Percentiles rank a stretch among this genome's conserved stretches.
phyloP scores from a whole-genome alignment of 2,329 filamentous ascomycete species.

The Pseudogymnoascus sp. region DNA sequence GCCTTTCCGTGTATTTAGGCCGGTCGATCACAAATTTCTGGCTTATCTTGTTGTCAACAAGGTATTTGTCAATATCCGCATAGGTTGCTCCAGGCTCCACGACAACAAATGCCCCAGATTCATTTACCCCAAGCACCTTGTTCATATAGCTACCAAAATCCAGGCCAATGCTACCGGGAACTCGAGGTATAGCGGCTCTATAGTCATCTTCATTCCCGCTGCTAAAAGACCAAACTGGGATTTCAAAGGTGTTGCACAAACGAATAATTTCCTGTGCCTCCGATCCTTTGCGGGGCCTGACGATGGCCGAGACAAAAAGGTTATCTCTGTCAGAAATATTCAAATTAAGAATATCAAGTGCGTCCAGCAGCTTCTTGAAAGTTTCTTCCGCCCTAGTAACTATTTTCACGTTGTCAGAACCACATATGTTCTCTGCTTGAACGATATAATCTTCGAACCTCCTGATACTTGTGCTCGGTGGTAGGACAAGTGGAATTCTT shows the following conservation, averaged over 20 bases:
- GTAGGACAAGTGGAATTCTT: background rate
- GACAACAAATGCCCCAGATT: constrained; percentile 43
- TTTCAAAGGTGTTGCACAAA: constrained; percentile 39
- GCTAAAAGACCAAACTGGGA: constrained; percentile 45
- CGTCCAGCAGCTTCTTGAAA: background rate
- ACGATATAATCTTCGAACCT: background rate
- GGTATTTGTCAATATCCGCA: constrained; percentile 44
- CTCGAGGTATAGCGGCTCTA: constrained; percentile 48
- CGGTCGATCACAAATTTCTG: constrained; percentile 40
- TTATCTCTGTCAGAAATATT: background rate
- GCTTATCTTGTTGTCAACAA: constrained; percentile 37
- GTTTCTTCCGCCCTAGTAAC: background rate
- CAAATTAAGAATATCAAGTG: background rate
- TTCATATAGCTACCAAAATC: constrained; percentile 50
- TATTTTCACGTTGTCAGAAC: background rate
- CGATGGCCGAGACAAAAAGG: constrained; percentile 35
- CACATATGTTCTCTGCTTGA: background rate
- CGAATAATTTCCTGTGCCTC: constrained; percentile 43
- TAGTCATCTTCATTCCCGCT: constrained; percentile 48
- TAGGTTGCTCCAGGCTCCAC: constrained; percentile 53
- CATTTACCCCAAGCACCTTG: constrained; percentile 45
- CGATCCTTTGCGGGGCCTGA: constrained; percentile 37
- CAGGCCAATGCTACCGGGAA: constrained; percentile 44
- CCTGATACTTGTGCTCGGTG: background rate
- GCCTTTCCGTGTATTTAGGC: constrained; percentile 37